phyloP scores from a whole-genome alignment of 352 stramenopile species.

The Phytophthora palmivora region DNA sequence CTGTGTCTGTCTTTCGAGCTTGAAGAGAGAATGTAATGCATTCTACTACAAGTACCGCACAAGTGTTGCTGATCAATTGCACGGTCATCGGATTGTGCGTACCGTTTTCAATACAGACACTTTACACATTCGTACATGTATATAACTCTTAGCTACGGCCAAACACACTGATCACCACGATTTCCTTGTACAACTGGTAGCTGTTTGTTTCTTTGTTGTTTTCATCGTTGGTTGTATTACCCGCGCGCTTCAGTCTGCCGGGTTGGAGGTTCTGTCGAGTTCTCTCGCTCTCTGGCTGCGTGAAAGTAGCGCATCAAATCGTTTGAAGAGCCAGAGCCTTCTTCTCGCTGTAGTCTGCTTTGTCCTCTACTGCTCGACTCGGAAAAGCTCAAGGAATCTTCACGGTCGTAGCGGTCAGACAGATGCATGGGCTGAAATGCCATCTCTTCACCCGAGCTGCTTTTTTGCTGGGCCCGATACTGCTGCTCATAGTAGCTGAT shows the following conservation, averaged over 20 bases:
- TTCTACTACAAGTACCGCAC: no score
- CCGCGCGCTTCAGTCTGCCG: constrained; percentile 9
- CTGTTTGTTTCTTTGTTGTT: not conserved
- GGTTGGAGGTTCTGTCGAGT: constrained; percentile 6
- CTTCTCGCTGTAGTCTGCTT: constrained; percentile 22
- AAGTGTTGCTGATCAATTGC: no score
- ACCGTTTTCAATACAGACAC: no score
- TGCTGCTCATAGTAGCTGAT: constrained; percentile 43
- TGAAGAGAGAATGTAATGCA: no score
- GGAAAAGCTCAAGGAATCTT: constrained; percentile 36
- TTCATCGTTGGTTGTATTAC: constrained; percentile 1
- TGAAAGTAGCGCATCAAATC: constrained; percentile 29
- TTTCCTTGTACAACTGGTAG: no score
- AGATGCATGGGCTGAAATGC: constrained; percentile 34
- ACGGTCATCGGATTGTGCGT: no score
- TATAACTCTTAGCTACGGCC: no score
- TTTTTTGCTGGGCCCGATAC: constrained; percentile 35
- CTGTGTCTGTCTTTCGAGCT: no score
- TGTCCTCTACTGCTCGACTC: constrained; percentile 28
- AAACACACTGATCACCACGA: no score
- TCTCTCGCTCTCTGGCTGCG: constrained; percentile 22
- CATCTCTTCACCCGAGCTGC: constrained; percentile 34
- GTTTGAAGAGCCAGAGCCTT: constrained; percentile 16
- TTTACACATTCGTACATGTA: constrained; percentile 9
- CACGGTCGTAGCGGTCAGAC: constrained; percentile 28